Base-by-base conservation (phyloP, 495 filamentous ascomycete species). In the Emericellopsis terricola region DNA sequence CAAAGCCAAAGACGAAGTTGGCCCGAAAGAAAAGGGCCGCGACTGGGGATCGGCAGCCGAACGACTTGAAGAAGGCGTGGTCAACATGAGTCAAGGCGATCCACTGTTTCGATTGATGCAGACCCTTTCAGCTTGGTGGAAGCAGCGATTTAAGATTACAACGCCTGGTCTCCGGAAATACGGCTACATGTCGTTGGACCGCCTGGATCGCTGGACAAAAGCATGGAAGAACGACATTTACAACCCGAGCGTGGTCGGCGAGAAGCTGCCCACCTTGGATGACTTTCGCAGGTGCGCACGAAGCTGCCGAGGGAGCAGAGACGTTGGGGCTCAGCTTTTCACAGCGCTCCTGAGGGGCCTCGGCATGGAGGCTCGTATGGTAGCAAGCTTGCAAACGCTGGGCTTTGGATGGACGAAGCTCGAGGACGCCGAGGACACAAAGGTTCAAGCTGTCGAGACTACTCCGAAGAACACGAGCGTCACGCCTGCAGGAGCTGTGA, bases 371-470 rank as follows among this genome's bases (percentile, higher is more conserved):
- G 70, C 79, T 14, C 64, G 84, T 27, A 57, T 96, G 44, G 74
- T 94, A 8, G 74, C 76, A 10, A 94, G 69, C 50, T 53, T 99
- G 8, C 89, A 96, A 41, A 78, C 89, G 11, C 49, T 83, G 1
- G 89, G 91, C 2, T 93, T 94, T 51, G 85, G 85, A 2, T 94
- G 82, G 72, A 86, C 75, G 33, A 87, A 86, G 47, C 57, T 64
- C 13, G 89, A 97, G 52, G 77, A 84, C 46, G 69, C 68, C 17
- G 59, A 62, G 21, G 56, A 56, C 19, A 56, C 59, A 38, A 51
- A 51, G 35, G 46, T 51, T 19, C 38, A 43, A 0, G 16, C 11
- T 18, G 39, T 34, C 16, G 36, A 34, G 7, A 8, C 26, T n/a
- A 32, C 37, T 16, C 4, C 29, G 15, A 18, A 6, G 4, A 31